These are phyloP conservation scores for Alternaria rosae DNA, from an alignment of 2,329 filamentous ascomycete species.

Conservation along the genomic window DNA sequence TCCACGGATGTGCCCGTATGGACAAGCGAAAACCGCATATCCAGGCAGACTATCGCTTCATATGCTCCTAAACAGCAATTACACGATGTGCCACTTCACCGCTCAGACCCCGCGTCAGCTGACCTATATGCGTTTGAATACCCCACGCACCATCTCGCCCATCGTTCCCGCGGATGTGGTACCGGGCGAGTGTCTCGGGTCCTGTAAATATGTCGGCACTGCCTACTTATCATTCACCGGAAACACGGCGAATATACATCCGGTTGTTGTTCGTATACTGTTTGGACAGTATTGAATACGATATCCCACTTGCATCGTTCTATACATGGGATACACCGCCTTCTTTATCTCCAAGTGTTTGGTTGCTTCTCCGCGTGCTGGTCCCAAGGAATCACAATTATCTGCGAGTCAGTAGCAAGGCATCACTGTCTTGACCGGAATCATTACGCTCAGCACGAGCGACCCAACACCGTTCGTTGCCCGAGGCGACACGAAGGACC, in stretches of 20 bases:
- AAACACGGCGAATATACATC: conserved; percentile 7
- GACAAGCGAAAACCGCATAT: not conserved
- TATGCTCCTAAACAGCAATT: not conserved
- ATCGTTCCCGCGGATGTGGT: not conserved
- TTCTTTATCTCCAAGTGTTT: not conserved
- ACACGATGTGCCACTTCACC: not conserved
- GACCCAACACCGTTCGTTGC: not conserved
- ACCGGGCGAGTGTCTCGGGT: not conserved
- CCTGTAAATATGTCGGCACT: not conserved
- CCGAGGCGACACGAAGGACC: not conserved
- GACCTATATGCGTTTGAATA: conserved; percentile 6
- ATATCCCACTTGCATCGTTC: not conserved
- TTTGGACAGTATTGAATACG: not conserved
- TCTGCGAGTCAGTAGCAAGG: not conserved
- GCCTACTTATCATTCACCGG: conserved; percentile 12
- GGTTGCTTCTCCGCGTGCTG: not conserved
- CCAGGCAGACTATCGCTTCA: not conserved
- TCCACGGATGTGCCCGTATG: not conserved
- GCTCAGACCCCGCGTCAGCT: conserved; percentile 11
- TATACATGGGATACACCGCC: not conserved
- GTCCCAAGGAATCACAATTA: not conserved
- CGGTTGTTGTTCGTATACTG: not conserved
- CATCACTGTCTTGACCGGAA: not conserved
- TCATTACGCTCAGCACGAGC: not conserved
- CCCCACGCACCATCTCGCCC: not conserved